Evolutionary conservation across 2,329 filamentous ascomycete genomes (phyloP).

Genomic region (Aspergillus spinulosporus): DNA sequence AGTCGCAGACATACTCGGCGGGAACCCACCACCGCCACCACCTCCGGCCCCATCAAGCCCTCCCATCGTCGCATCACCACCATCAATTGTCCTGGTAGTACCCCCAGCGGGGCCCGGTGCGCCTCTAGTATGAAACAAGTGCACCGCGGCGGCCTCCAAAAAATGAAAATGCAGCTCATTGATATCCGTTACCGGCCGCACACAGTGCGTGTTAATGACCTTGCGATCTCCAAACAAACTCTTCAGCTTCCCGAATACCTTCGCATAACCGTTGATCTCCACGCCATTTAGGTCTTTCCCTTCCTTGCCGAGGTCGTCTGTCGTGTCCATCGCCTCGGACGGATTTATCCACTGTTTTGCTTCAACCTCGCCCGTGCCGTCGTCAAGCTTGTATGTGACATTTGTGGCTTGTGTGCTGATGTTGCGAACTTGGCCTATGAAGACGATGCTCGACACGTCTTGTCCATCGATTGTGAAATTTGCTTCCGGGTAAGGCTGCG

Average conservation of each 20-base stretch:
- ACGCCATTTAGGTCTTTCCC: constrained; percentile 48
- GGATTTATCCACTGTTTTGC: constrained; percentile 56
- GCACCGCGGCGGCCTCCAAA: constrained; percentile 84
- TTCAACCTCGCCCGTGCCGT: constrained; percentile 90
- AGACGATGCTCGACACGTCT: constrained; percentile 72
- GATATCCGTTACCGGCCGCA: constrained; percentile 77
- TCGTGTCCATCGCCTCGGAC: constrained; percentile 45
- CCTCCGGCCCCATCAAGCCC: constrained; percentile 29
- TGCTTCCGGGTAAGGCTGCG: constrained; percentile 70
- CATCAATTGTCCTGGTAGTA: constrained; percentile 44
- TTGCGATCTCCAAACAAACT: constrained; percentile 74
- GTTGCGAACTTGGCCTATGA: constrained; percentile 87
- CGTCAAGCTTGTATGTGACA: constrained; percentile 88
- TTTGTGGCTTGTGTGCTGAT: constrained; percentile 86
- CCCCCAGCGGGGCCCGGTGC: constrained; percentile 53
- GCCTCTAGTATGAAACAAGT: constrained; percentile 78
- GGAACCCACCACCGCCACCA: constrained; percentile 18
- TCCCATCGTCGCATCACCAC: constrained; percentile 32
- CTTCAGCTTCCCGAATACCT: constrained; percentile 82
- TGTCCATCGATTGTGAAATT: constrained; percentile 82
- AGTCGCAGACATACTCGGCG: constrained; percentile 49
- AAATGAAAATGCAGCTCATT: constrained; percentile 94
- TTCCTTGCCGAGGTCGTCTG: constrained; percentile 32
- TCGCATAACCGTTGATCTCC: constrained; percentile 74
- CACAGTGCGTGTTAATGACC: constrained; percentile 75